Conservation (phyloP, 2,329 filamentous ascomycete genomes). For the Talaromyces verruculosus region DNA sequence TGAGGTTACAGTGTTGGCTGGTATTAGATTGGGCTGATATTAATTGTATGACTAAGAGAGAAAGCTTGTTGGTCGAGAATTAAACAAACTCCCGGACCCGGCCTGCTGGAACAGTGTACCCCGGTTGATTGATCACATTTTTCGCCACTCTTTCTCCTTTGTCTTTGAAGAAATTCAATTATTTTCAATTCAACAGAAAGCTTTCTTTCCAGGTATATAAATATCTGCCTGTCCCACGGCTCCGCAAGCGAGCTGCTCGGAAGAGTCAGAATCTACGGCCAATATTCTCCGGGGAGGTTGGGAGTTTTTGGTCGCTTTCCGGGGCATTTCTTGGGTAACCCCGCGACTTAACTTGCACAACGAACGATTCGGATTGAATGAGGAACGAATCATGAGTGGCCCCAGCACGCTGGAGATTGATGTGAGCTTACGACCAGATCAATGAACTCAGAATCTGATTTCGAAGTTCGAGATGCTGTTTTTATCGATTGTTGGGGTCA, state of each 20-base stretch:
- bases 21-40: neutral
- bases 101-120: neutral
- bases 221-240: neutral
- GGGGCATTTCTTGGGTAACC: slow-evolving; percentile 1
- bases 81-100: neutral
- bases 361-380: neutral
- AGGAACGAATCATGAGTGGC: slow-evolving; percentile 13
- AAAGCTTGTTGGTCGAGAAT: neutral
- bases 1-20: neutral
- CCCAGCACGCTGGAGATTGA: slow-evolving; percentile 19
- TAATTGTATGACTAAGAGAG: neutral
- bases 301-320: slow-evolving; percentile 1
- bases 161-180: neutral
- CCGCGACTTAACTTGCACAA: neutral
- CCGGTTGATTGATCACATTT: neutral
- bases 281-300: neutral
- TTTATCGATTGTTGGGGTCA: neutral
- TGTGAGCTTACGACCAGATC: slow-evolving; percentile 3
- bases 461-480: slow-evolving; percentile 1
- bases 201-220: neutral
- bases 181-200: neutral
- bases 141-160: neutral
- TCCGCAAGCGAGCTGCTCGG: neutral
- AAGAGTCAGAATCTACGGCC: neutral
- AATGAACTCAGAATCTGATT: neutral